A percentile compares a stretch with the other conserved stretches of the same genome.
Conservation (phyloP, 208 protist species). For the Leishmania aethiopica region DNA sequence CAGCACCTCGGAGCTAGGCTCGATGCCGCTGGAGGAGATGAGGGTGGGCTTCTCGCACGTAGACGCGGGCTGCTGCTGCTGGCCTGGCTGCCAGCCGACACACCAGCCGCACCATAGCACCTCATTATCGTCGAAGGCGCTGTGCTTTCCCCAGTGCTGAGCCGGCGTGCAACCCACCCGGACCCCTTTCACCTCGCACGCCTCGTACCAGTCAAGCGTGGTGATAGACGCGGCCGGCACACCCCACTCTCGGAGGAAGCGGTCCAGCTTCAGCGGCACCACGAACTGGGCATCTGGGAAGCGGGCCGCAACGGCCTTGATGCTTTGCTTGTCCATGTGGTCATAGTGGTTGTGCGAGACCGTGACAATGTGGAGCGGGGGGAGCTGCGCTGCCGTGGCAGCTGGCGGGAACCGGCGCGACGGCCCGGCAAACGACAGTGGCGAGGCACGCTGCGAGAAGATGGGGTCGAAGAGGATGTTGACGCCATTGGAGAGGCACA, state of each 20-base stretch:
- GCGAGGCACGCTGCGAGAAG: conserved; percentile 63
- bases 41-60: conserved; percentile 3
- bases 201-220: conserved; percentile 58
- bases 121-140: conserved; percentile 51
- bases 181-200: conserved; percentile 40
- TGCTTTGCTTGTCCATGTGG: conserved; percentile 65
- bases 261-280: conserved; percentile 61
- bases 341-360: conserved; percentile 93
- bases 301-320: conserved; percentile 37
- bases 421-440: conserved; percentile 62
- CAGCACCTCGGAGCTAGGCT: not conserved
- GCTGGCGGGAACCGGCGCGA: conserved; percentile 37
- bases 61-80: not conserved
- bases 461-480: conserved; percentile 90
- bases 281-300: conserved; percentile 52
- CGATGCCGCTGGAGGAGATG: not conserved
- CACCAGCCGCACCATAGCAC: conserved; percentile 76
- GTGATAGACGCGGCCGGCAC: conserved; percentile 40
- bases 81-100: conserved; percentile 41
- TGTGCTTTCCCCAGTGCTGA: conserved; percentile 66
- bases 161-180: conserved; percentile 55
- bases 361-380: conserved; percentile 71
- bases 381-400: conserved; percentile 52
- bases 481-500: conserved; percentile 59
- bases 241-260: conserved; percentile 42